Evolutionary conservation across 202 grass and related monocot genomes (phyloP), one percentile per base, ranked within the genome.

Genomic region (Alloteropsis angusta): DNA sequence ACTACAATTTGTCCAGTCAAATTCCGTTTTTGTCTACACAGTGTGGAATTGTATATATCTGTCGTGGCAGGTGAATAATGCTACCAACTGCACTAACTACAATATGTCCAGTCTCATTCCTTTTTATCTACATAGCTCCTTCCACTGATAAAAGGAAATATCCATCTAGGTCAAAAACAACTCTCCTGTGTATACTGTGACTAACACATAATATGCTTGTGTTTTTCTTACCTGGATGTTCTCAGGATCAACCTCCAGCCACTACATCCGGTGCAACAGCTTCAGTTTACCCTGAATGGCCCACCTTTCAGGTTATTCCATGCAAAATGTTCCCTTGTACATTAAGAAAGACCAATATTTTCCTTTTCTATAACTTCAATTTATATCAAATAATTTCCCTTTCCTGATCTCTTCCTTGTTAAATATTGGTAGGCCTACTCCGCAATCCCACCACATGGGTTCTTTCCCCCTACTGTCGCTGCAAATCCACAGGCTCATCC

Each of bases 251-350:
- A 80, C 64, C 95, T 77, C 82, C 83, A 83, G 87, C 77, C 62
- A 75, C 87, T 76, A 88, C 74, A 19, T 86, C 87, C 26, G 86
- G 75, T 12, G 70, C 75, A 21, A 53, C 87, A 65, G 74, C 85
- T 85, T 67, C 88, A 56, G 78, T 90, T 48, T 95, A 91, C 75
- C 87, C 92, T 71, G 92, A 98, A 85, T 98, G 95, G 95, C 83
- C 91, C 1, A 87, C 74, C 56, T 98, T 90, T 91, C 92, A 98
- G 89, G 95, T 94, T 65, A 74, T 41, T 83, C 7, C 30, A 34
- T 66, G 61, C 45, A 50, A 25, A 72, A 28, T 22, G 15, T 52
- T 14, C 39, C 21, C 54, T 76, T 39, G 47, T 44, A 9, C 37
- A 50, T 81, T 52, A 70, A 85, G 50, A 38, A 44, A 41, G 44